Percentiles rank a stretch among this genome's conserved stretches.
phyloP scores from a whole-genome alignment of 129 eudicot genomes.

The Apium graveolens region DNA sequence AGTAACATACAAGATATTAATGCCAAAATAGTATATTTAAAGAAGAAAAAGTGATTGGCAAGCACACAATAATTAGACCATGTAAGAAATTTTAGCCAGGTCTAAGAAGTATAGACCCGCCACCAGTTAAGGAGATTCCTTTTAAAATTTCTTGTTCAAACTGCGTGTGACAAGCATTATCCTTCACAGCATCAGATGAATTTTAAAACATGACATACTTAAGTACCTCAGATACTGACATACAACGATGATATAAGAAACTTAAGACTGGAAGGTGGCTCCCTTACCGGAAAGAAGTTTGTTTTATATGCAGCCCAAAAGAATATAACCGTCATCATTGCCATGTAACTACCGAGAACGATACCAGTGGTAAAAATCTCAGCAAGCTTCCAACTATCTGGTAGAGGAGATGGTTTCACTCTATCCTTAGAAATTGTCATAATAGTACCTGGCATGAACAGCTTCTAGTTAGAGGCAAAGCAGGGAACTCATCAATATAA shows the following conservation, averaged over 20 bases:
- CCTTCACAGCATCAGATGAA: neutral
- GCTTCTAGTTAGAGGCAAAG: slow-evolving; percentile 1
- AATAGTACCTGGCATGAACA: slow-evolving; percentile 68
- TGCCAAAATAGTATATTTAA: neutral
- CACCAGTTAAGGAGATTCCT: neutral
- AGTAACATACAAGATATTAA: neutral
- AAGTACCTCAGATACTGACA: neutral
- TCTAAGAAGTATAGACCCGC: neutral
- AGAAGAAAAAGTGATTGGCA: neutral
- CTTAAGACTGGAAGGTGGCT: neutral
- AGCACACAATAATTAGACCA: neutral
- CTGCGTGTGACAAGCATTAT: neutral
- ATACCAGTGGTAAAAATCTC: slow-evolving; percentile 87
- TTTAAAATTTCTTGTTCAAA: neutral
- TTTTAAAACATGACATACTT: neutral
- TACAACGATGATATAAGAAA: neutral
- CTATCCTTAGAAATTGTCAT: slow-evolving; percentile 98
- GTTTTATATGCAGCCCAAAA: slow-evolving; percentile 97
- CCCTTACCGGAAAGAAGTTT: slow-evolving; percentile 72
- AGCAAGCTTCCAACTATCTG: slow-evolving; percentile 95
- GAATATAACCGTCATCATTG: slow-evolving; percentile 95
- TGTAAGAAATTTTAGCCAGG: neutral
- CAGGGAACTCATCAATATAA: neutral
- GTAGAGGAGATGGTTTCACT: slow-evolving; percentile 93
- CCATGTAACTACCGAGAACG: slow-evolving; percentile 80